Percentiles rank a stretch among this genome's conserved stretches.
Evolutionary conservation across 2,329 filamentous ascomycete genomes (phyloP).

Genomic region (Grosmannia huntii): DNA sequence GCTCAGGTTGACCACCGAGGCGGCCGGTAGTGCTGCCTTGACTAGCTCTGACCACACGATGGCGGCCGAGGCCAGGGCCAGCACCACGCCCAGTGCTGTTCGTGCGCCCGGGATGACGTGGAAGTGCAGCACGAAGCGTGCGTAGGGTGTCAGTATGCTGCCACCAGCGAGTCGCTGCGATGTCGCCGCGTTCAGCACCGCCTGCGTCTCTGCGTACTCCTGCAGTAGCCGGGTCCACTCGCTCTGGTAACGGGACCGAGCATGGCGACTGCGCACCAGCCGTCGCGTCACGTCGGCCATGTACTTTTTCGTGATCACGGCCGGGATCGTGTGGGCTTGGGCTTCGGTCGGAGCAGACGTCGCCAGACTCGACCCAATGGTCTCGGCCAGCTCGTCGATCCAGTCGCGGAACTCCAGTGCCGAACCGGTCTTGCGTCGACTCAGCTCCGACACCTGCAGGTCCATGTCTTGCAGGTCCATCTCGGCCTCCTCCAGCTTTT

Average conservation of each 20-base stretch:
- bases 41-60: slow-evolving; percentile 92
- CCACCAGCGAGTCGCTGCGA: slow-evolving; percentile 64
- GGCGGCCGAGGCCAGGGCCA: slow-evolving; percentile 63
- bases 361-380: slow-evolving; percentile 38
- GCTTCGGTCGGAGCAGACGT: slow-evolving; percentile 29
- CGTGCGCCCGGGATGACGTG: slow-evolving; percentile 58
- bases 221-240: slow-evolving; percentile 76
- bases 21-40: slow-evolving; percentile 63
- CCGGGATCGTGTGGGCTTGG: slow-evolving; percentile 46
- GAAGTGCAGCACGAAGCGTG: slow-evolving; percentile 66
- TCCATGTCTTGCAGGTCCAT: slow-evolving; percentile 71
- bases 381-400: slow-evolving; percentile 88
- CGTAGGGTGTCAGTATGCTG: slow-evolving; percentile 60
- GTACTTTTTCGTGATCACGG: slow-evolving; percentile 85
- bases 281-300: slow-evolving; percentile 79
- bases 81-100: slow-evolving; percentile 50
- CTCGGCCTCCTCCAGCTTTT: slow-evolving; percentile 76
- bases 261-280: slow-evolving; percentile 69
- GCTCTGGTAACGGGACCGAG: slow-evolving; percentile 67
- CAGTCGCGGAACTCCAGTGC: slow-evolving; percentile 72
- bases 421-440: slow-evolving; percentile 67
- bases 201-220: slow-evolving; percentile 62
- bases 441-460: slow-evolving; percentile 64
- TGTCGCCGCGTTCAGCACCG: slow-evolving; percentile 69
- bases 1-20: slow-evolving; percentile 56